Evolutionary conservation across 2,329 filamentous ascomycete species (phyloP), one percentile per base, ranked within the genome.

Genomic region (Diaporthe longicolla): DNA sequence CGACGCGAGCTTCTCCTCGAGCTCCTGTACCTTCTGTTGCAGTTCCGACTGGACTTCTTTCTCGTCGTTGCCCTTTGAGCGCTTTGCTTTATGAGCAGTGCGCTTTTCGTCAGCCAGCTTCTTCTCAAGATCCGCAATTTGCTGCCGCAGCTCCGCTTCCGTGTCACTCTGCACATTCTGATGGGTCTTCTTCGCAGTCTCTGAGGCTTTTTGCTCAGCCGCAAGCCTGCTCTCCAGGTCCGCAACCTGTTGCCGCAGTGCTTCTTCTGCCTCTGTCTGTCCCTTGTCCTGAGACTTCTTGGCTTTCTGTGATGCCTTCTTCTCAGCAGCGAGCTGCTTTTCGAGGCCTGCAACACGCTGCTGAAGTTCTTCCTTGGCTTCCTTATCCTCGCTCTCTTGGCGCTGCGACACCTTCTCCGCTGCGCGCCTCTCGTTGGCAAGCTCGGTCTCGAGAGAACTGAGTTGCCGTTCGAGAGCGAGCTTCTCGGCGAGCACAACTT

Each of bases 401-500:
- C 76, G 73, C 24, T 80, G 77, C 45, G 81, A 78, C n/a, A 79
- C 77, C 19, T 80, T 79, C 37, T 82, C 78, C 40, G 80, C 82
- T 2, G 81, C 81, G 72, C 81, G 80, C 74, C 83, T 96, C 81
- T 97, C 94, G 77, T 93, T 94, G 77, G 95, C 94, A 2, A 98
- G 87, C 78, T 97, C 93, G 57, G 94, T 91, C 81, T 97, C 93
- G 3, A 95, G 83, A 1, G 92, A 91, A 79, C 89, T 92, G 37
- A 98, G 82, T 82, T 97, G 94, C 61, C 93, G 92, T 80, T 97
- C 92, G 19, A 98, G 84, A 2, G 93, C 89, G 59, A 96, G 87
- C 82, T 97, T 98, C 80, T 97, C 95, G 1, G 93, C 87, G 21
- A 97, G 86, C 15, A 94, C 85, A 2, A 89, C 88, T 79, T 95